Conservation (phyloP, 306 rosid species). For the Benincasa hispida region DNA sequence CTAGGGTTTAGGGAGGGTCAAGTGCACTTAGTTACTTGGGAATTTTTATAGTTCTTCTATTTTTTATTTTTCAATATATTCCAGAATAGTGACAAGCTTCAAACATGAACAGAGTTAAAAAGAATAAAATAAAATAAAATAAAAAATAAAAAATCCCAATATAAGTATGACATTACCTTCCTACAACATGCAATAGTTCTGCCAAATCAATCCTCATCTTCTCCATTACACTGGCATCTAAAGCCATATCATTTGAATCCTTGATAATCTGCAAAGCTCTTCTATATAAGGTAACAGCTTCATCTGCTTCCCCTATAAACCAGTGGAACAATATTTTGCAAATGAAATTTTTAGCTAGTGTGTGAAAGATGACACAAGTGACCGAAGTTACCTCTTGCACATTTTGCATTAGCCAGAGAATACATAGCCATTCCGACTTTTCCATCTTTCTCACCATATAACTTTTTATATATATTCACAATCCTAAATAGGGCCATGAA, state of each 20-base stretch:
- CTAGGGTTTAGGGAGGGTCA: background rate
- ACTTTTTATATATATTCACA: slow-evolving; percentile 40
- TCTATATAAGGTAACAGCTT: slow-evolving; percentile 58
- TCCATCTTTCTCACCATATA: slow-evolving; percentile 74
- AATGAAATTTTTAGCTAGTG: background rate
- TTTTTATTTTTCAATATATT: background rate
- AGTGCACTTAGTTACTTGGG: background rate
- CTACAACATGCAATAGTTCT: slow-evolving; percentile 65
- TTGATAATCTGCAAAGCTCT: slow-evolving; percentile 52
- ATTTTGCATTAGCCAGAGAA: slow-evolving; percentile 72
- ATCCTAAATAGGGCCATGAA: slow-evolving; percentile 30
- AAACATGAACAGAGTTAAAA: background rate
- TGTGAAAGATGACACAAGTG: slow-evolving; percentile 11
- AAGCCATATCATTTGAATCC: slow-evolving; percentile 60
- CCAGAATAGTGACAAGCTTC: background rate
- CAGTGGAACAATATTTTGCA: slow-evolving; percentile 10
- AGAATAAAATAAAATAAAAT: background rate
- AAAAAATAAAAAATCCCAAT: slow-evolving; percentile 12
- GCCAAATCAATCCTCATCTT: slow-evolving; percentile 81
- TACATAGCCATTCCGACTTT: slow-evolving; percentile 80
- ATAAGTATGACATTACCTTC: slow-evolving; percentile 39
- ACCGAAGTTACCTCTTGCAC: slow-evolving; percentile 57
- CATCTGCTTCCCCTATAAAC: slow-evolving; percentile 52
- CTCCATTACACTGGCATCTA: slow-evolving; percentile 57
- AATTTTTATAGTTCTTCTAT: background rate